A percentile compares a stretch with the other conserved stretches of the same genome.
phyloP scores from a whole-genome alignment of 2,329 filamentous ascomycete species.

The Didymella arachidicola region DNA sequence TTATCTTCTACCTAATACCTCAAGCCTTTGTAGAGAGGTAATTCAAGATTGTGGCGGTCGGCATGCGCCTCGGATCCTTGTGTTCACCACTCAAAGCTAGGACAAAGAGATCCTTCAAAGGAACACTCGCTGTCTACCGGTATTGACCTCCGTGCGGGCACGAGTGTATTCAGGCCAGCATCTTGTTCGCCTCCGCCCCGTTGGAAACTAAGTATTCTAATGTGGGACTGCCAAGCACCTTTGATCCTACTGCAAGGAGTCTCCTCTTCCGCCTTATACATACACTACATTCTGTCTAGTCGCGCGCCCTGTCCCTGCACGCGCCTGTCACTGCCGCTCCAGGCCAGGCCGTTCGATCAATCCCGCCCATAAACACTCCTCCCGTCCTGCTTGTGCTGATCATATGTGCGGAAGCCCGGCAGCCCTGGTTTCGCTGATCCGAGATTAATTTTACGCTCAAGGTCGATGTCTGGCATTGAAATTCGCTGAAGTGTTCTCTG shows the following conservation, averaged over 20 bases:
- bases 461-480: slow-evolving; percentile 34
- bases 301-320: slow-evolving; percentile 32
- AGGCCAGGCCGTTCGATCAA: slow-evolving; percentile 31
- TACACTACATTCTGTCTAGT: slow-evolving; percentile 28
- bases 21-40: slow-evolving; percentile 33
- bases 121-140: slow-evolving; percentile 26
- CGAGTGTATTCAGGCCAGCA: slow-evolving; percentile 19
- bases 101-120: slow-evolving; percentile 11
- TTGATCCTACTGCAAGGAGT: slow-evolving; percentile 30
- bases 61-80: slow-evolving; percentile 35
- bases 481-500: slow-evolving; percentile 37
- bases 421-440: slow-evolving; percentile 9
- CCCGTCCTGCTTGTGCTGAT: slow-evolving; percentile 32
- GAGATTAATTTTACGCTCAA: slow-evolving; percentile 5
- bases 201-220: slow-evolving; percentile 16
- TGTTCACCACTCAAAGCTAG: slow-evolving; percentile 10
- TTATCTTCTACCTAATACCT: slow-evolving; percentile 30
- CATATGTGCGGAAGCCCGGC: slow-evolving; percentile 30
- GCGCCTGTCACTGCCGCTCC: slow-evolving; percentile 28
- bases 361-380: slow-evolving; percentile 36
- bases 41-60: slow-evolving; percentile 31
- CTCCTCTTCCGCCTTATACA: slow-evolving; percentile 29
- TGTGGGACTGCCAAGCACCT: slow-evolving; percentile 18
- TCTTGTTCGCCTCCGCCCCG: slow-evolving; percentile 29
- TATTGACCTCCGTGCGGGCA: slow-evolving; percentile 33